phyloP scores from a whole-genome alignment of 2,329 filamentous ascomycete species.

The Kalmusia sp. region DNA sequence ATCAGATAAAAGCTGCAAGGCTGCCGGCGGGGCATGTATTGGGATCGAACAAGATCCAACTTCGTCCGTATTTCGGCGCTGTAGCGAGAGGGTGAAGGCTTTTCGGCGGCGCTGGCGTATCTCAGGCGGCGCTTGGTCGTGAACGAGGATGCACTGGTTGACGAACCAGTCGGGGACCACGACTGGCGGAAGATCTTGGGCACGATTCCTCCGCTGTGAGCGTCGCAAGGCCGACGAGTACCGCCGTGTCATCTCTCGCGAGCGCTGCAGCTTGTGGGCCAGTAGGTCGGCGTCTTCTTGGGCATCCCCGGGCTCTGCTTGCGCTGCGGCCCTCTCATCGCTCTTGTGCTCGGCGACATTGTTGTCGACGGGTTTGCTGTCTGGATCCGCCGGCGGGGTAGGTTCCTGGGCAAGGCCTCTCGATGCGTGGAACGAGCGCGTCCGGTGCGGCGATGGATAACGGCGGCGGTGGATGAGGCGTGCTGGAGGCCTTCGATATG shows the following conservation, averaged over 20 bases:
- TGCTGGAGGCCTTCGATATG: conserved; percentile 44
- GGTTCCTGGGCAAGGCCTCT: conserved; percentile 32
- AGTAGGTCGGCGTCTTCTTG: conserved; percentile 42
- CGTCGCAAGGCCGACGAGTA: conserved; percentile 45
- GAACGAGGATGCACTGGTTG: conserved; percentile 56
- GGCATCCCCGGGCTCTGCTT: conserved; percentile 27
- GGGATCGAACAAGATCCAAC: conserved; percentile 17
- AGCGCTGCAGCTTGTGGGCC: conserved; percentile 45
- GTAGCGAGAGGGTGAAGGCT: conserved; percentile 29
- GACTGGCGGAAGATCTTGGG: conserved; percentile 46
- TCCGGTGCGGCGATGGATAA: conserved; percentile 35
- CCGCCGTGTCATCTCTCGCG: conserved; percentile 40
- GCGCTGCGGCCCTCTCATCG: conserved; percentile 28
- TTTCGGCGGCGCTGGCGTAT: no score
- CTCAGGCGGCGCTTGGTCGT: conserved; percentile 42
- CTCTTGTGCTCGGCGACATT: conserved; percentile 28
- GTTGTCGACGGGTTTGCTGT: conserved; percentile 34
- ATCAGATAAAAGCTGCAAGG: conserved; percentile 29
- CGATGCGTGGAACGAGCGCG: conserved; percentile 45
- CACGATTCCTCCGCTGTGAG: conserved; percentile 40
- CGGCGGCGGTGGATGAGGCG: conserved; percentile 46
- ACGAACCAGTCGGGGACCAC: conserved; percentile 66
- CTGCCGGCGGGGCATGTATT: conserved; percentile 16
- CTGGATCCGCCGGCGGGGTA: conserved; percentile 36
- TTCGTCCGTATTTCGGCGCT: conserved; percentile 31